Evolutionary conservation across 345 rosid species (phyloP), one percentile per base, ranked within the genome.

Genomic region (Microthlaspi erraticum): DNA sequence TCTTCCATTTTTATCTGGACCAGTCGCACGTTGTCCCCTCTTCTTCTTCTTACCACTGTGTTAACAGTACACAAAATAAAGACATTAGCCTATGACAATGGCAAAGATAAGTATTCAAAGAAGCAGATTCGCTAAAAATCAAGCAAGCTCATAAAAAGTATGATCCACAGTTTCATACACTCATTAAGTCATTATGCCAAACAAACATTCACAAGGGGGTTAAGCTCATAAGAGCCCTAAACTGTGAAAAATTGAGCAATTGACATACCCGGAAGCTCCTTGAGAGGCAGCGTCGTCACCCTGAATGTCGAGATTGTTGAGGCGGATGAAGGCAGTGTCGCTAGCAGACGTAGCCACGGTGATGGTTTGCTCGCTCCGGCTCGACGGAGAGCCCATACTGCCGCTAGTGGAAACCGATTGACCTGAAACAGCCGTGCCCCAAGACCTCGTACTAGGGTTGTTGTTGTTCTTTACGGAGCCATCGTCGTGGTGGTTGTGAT

Each of bases 1-100:
- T 87, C 98, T 86, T 10, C 98, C 98, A 72, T 77, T 88, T 83
- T 95, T 95, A 82, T 95, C 99, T 45, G 92, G 88, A 49, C 92
- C 97, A 67, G 77, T 79, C 14, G 89, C 90, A 45, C 99, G 85
- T 73, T 92, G 99, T 59, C 92, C 94, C 56, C 90, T 88, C 86
- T 87, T 95, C 71, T 92, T 95, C 92, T 86, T 92, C 86, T 85
- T 92, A 64, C 77, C 83, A 71, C 91, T 88, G 81, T 33, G 26
- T 2, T 23, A 23, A 61, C 44, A 62, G 46, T 3, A 31, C 53
- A 72, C 39, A 31, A 8, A 62, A 33, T 3, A 57, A 29, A 37
- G 31, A 42, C 53, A 54, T n/a, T 53, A 4, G 39, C 56, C 46
- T 64, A 16, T 16, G 49, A 53, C 10, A 39, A 2, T 31, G 31